A percentile compares a stretch with the other conserved stretches of the same genome.
Conservation (phyloP, 129 eudicot species). For the Solidago caesia region DNA sequence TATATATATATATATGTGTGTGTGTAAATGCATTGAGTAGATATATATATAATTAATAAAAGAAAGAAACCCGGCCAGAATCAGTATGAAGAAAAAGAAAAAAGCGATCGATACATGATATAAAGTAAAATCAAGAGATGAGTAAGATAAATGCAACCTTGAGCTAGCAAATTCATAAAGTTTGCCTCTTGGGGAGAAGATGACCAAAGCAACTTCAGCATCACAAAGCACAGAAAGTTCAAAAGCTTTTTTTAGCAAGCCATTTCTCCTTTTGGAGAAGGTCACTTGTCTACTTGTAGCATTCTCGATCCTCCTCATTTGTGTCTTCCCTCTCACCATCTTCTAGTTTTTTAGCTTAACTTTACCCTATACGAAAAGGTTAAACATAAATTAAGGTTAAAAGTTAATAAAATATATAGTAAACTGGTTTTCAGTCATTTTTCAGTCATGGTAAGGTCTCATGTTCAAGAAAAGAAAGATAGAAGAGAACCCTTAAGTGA, state of each 20-base stretch:
- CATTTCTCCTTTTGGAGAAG: conserved; percentile 80
- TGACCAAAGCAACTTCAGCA: conserved; percentile 81
- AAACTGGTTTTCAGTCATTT: background rate
- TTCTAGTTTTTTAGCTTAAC: background rate
- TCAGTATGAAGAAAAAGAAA: background rate
- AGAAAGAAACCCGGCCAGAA: conserved; percentile 16
- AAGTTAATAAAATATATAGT: no score
- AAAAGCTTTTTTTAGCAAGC: conserved; percentile 72
- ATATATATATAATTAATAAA: background rate
- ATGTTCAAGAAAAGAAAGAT: background rate
- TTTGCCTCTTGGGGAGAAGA: conserved; percentile 89
- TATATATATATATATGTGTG: background rate
- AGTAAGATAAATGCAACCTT: conserved; percentile 49
- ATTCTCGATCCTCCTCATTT: conserved; percentile 89
- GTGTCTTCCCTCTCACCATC: conserved; percentile 92
- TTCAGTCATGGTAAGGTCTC: background rate
- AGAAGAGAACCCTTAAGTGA: background rate
- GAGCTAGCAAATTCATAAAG: conserved; percentile 88
- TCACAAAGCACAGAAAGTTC: conserved; percentile 90
- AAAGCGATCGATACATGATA: background rate
- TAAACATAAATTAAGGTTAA: background rate
- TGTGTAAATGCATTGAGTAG: conserved; percentile 2
- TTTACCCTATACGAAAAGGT: conserved; percentile 8
- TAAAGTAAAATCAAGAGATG: conserved; percentile 4
- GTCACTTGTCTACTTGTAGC: conserved; percentile 91